phyloP scores from a whole-genome alignment of 2,329 filamentous ascomycete species.

The Coniella vitis region DNA sequence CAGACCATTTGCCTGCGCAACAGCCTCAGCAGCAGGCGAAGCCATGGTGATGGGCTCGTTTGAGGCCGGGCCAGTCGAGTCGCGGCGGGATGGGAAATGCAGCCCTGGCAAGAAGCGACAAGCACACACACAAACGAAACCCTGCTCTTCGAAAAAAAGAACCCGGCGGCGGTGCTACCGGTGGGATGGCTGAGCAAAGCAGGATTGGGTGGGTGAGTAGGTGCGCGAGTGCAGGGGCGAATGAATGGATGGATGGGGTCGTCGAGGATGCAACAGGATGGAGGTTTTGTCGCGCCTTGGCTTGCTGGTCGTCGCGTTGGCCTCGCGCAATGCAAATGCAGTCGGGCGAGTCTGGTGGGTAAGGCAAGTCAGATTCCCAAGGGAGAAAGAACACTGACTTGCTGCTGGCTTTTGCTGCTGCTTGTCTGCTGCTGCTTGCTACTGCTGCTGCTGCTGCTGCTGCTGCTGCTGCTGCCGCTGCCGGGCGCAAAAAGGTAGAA shows the following conservation, averaged over 20 bases:
- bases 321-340: slow-evolving; percentile 8
- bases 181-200: background rate
- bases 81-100: too few species aligned
- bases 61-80: background rate
- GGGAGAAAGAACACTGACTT: too few species aligned
- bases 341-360: background rate
- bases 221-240: too few species aligned
- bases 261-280: slow-evolving; percentile 6
- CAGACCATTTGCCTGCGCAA: slow-evolving; percentile 21
- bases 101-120: too few species aligned
- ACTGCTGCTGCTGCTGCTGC: too few species aligned
- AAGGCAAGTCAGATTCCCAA: slow-evolving; percentile 9
- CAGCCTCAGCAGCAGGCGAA: slow-evolving; percentile 20
- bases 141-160: too few species aligned
- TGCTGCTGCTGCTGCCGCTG: too few species aligned
- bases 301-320: slow-evolving; percentile 13
- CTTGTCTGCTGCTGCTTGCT: too few species aligned
- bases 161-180: background rate
- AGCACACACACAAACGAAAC: too few species aligned
- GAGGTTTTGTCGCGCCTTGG: slow-evolving; percentile 10
- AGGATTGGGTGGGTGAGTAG: background rate
- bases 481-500: slow-evolving; percentile 4
- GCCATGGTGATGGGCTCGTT: slow-evolving; percentile 23
- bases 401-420: too few species aligned
- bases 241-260: background rate